Base-by-base conservation (phyloP, 2,329 filamentous ascomycete species). In the Cercospora sp. region DNA sequence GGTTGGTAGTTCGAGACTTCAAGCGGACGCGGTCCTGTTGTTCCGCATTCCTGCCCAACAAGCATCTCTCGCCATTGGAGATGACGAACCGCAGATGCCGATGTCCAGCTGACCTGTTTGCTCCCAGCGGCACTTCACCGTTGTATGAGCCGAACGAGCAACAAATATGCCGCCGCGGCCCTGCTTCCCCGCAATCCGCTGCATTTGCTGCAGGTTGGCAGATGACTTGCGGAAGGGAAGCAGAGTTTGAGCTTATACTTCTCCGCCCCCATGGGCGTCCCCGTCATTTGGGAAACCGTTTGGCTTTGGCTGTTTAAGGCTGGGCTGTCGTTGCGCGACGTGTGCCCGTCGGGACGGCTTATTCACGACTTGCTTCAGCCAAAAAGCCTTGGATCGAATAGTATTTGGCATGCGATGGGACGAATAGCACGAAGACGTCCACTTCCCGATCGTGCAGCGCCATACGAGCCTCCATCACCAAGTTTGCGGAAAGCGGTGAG, bases 241-340 rank as follows among this genome's bases (percentile, higher is more conserved):
- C 53, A 58, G 53, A 58, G 16, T 58, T 31, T 58, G 53, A 58
- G 53, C 53, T 51, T 51, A 48, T 51, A 51, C 42, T 48, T 51
- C 23, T 51, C 45, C 45, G 9, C 45, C 20, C 45, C 45, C 45
- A 51, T 51, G 45, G 45, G 45, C 42, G 45, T 51, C 18, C 45
- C 45, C 45, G 45, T 51, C 20, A 51, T 51, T 23, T 51, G 45
- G 45, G 18, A 51, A 51, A 51, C 18, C 45, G 45, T 51, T 23
- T 51, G 45, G 20, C 45, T 51, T 51, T 51, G 45, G 45, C 18
- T 51, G 45, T 13, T 51, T 23, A 23, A 48, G 42, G 42, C 42
- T 48, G 42, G 42, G 18, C 42, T 48, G 42, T 48, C 42, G 45
- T 51, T 51, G 45, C 45, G 45, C 45, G 45, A 51, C 45, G 10